Percentiles rank a stretch among this genome's conserved stretches.
These are phyloP conservation scores for Rhizophagus prolifer DNA, from an alignment of 192 early-diverging fungal genomes.

Conservation along the genomic window DNA sequence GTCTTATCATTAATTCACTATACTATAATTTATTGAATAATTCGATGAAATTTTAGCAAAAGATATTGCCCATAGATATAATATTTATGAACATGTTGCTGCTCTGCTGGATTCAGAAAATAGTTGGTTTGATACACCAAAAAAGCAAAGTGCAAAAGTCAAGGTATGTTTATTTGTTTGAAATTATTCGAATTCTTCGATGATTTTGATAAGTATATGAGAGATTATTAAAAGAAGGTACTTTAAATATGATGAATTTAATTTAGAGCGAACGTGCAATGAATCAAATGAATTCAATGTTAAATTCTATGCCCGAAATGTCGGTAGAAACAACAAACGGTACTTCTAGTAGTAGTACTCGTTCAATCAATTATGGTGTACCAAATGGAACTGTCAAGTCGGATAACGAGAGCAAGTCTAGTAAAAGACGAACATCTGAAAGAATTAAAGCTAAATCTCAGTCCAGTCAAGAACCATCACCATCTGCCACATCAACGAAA, in stretches of 20 bases:
- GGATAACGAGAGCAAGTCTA: background rate
- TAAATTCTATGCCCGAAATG: background rate
- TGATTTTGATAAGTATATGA: background rate
- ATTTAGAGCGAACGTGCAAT: constrained; percentile 1
- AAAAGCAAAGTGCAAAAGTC: constrained; percentile 2
- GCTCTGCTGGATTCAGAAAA: constrained; percentile 28
- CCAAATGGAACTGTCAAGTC: background rate
- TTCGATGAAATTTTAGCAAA: constrained; percentile 21
- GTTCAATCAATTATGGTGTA: background rate
- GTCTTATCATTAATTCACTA: background rate
- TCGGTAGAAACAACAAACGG: background rate
- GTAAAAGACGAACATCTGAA: background rate
- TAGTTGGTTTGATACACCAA: constrained; percentile 26
- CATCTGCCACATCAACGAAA: background rate
- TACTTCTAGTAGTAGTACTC: background rate
- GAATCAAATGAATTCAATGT: background rate
- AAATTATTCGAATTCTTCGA: background rate
- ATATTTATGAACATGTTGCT: constrained; percentile 29
- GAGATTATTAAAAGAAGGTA: background rate
- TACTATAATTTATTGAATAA: background rate
- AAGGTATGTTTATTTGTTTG: constrained; percentile 9
- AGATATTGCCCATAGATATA: constrained; percentile 29
- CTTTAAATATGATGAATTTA: background rate
- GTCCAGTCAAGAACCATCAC: background rate
- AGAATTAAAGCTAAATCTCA: background rate